A percentile compares a stretch with the other conserved stretches of the same genome.
Evolutionary conservation across 495 filamentous ascomycete species (phyloP).

Genomic region (Xylona heveae): DNA sequence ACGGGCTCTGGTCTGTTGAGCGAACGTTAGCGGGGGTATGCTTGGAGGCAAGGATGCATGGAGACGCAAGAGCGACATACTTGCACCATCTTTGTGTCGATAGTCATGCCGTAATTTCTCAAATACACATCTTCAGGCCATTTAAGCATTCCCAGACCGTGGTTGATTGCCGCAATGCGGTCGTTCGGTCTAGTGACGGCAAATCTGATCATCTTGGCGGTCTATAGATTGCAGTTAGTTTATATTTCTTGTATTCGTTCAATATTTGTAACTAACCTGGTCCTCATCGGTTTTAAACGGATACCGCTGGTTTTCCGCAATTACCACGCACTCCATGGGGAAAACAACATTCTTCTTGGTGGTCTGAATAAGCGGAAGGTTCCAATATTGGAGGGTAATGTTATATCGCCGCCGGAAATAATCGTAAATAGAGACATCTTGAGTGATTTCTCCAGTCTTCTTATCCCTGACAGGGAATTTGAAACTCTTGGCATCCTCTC

Average conservation of each 20-base stretch:
- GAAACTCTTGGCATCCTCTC: constrained; percentile 28
- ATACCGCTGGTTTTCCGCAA: constrained; percentile 51
- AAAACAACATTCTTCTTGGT: constrained; percentile 39
- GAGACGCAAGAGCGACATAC: constrained; percentile 14
- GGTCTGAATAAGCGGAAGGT: constrained; percentile 53
- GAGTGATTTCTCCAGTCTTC: constrained; percentile 18
- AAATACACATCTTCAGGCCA: constrained; percentile 51
- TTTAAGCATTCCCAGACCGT: constrained; percentile 42
- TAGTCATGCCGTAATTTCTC: constrained; percentile 40
- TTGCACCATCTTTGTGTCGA: constrained; percentile 35
- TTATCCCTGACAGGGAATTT: constrained; percentile 34
- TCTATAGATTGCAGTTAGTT: constrained; percentile 23
- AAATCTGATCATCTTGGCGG: constrained; percentile 70
- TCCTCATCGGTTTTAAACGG: constrained; percentile 50
- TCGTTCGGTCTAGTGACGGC: constrained; percentile 41
- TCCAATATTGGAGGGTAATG: constrained; percentile 24
- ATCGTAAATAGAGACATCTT: constrained; percentile 29
- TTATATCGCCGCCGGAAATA: constrained; percentile 54
- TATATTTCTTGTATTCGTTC: not conserved
- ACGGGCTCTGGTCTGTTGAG: constrained; percentile 35
- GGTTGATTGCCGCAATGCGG: constrained; percentile 37
- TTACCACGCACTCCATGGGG: constrained; percentile 54
- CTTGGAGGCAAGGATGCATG: too few relatives aligned
- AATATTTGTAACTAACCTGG: constrained; percentile 18
- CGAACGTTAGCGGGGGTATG: constrained; percentile 4